Base-by-base conservation (phyloP, 768 basidiomycete species). In the Phaeolepiota aurea region DNA sequence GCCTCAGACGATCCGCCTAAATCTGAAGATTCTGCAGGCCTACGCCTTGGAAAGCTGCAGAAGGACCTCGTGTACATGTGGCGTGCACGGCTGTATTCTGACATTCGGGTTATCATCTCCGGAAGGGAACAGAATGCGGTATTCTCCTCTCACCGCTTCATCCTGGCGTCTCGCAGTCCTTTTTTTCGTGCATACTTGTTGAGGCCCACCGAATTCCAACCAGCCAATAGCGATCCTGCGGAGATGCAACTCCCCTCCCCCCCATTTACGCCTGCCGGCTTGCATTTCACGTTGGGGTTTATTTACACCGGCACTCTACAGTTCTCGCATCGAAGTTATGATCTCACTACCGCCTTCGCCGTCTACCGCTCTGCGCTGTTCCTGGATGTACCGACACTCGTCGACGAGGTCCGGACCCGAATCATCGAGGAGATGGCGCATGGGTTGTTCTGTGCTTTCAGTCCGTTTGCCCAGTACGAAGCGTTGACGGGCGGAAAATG, bases 51-150 rank as follows among this genome's bases (percentile, higher is more conserved):
- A 58, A 88, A 91, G 62, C 76, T 96, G 7, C 78, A 89, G 45
- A 89, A 90, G 60, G 94, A 97, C 54, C 71, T 96, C 20, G 87
- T 93, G 16, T 96, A 84, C 67, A 94, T 92, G 90, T 97, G 93
- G 94, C 68, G 94, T 21, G 87, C 86, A 10, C 79, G 91, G 37
- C 77, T 98, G 13, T 98, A 92, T 57, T 88, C 90, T 2, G 94
- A 98, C 59, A 77, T 94, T 16, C 78, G 84, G 39, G 81, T 98
- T 41, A 73, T 82, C 0, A 74, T 93, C 45, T 75, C 78, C 0
- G 82, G 82, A 36, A 77, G 72, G 43, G 82, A 86, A 42, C 74
- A 68, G 41, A 74, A 82, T 1, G 84, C 84, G 16, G 74, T 91
- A 7, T 98, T 98, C 61, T 82, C 90, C 0, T 82, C 88, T 3